Evolutionary conservation across 108 stramenopile genomes (phyloP), one percentile per base, ranked within the genome.

Genomic region (Phaeodactylum tricornutum): DNA sequence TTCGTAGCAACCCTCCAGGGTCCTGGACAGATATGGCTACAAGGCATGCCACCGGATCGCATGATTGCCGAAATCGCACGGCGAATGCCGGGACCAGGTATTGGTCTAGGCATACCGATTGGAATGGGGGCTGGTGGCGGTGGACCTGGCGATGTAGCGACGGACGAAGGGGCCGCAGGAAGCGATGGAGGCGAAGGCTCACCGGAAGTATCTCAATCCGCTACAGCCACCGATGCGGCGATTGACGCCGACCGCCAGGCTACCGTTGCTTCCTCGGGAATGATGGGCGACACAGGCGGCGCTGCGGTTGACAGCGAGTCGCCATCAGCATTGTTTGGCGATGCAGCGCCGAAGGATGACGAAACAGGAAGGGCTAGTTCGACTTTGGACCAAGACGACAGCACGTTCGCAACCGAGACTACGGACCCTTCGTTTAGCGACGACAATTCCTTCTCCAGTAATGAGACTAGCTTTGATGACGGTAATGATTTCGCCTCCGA

Each of bases 31-130:
- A 78, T 87, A 5, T 88, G 84, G 77, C 64, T 92, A 3, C 91
- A 92, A 52, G 82, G 87, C 14, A 65, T 87, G 68, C 91, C 91
- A n/a, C 75, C 87, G n/a, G 87, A 92, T 62, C 73, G 91, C 1
- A 88, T 88, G 82, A 84, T 88, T 61, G 75, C 72, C 27, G 81
- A 79, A 57, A 92, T 92, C 47, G 86, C 84, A 26, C 57, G 81
- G 15, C 71, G 91, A 21, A 78, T 88, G 1, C 91, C 91, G 4
- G 47, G 71, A 21, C 79, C 84, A 16, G 72, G 64, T 38, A 12
- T 20, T 37, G 77, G 74, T 0, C 52, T 68, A 43, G 71, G 71
- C 20, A 43, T 76, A 23, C 76, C 76, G 20, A 64, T 78, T 27
- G 72, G 65, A 0, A 56, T 71, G 26, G 73, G 73, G 16, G 72